A percentile compares a stretch with the other conserved stretches of the same genome.
phyloP scores from a whole-genome alignment of 108 stramenopile genomes.

The Fragilariopsis cylindrus region DNA sequence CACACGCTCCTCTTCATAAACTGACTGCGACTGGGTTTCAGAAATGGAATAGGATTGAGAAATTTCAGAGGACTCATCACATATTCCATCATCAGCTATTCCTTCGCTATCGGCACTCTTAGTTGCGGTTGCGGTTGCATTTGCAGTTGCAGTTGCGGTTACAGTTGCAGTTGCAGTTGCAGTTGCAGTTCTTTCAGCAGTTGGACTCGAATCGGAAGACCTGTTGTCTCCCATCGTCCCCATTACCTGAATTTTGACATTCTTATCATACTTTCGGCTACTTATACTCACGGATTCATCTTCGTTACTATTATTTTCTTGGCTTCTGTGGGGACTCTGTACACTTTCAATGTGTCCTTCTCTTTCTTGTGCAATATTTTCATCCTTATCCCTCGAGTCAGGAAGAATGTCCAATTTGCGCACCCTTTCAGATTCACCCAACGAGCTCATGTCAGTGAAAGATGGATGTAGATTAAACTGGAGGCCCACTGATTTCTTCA shows the following conservation, averaged over 20 bases:
- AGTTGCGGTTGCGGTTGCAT: too few relatives aligned
- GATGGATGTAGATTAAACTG: too few relatives aligned
- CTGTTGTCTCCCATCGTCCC: background rate
- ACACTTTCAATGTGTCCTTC: background rate
- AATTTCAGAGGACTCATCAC: background rate
- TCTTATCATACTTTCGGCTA: background rate
- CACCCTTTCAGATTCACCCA: too few relatives aligned
- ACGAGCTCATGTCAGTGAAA: too few relatives aligned
- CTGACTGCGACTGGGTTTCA: too few relatives aligned
- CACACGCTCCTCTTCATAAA: too few relatives aligned
- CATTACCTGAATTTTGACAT: constrained; percentile 4
- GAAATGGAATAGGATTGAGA: too few relatives aligned
- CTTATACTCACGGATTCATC: background rate
- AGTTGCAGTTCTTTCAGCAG: background rate
- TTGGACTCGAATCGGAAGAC: too few relatives aligned
- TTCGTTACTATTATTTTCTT: background rate
- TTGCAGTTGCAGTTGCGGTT: too few relatives aligned
- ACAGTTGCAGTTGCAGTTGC: background rate
- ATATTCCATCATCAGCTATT: background rate
- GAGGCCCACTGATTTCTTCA: too few relatives aligned
- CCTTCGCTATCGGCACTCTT: background rate
- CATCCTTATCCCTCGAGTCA: background rate
- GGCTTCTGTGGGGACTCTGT: background rate
- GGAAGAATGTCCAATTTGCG: background rate
- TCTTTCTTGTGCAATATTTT: background rate